Conservation (phyloP, 805 yeast species). For the Phaffomyces opuntiae region DNA sequence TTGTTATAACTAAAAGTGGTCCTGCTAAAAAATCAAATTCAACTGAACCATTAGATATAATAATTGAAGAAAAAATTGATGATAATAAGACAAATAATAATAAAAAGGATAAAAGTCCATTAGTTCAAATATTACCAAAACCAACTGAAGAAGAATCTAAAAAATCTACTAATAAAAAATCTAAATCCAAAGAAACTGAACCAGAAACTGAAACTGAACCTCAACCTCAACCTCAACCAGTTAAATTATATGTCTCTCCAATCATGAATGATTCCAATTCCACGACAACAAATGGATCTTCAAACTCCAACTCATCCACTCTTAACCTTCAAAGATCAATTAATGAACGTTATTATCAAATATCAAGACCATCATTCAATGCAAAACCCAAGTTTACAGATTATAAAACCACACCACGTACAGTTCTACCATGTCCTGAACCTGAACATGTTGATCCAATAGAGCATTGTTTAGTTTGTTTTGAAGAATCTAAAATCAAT, state of each 20-base stretch:
- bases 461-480: constrained; percentile 53
- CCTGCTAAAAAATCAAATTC: constrained; percentile 1
- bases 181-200: neutral
- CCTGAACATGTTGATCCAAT: neutral
- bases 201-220: neutral
- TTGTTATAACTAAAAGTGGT: neutral
- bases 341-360: constrained; percentile 12
- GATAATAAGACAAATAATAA: neutral
- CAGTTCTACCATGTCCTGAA: neutral
- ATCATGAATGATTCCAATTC: constrained; percentile 1
- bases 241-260: constrained; percentile 4
- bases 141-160: neutral
- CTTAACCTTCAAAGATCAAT: constrained; percentile 8
- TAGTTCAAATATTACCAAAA: neutral
- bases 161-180: neutral
- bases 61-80: neutral
- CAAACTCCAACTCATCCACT: neutral
- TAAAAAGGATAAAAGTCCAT: neutral
- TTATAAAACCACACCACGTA: too few relatives aligned
- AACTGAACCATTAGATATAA: constrained; percentile 3
- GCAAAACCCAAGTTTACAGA: constrained; percentile 16
- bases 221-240: neutral
- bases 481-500: constrained; percentile 19
- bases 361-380: constrained; percentile 11
- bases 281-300: neutral